These are phyloP conservation scores for Cornus florida DNA, from an alignment of 148 eudicot genomes.

Conservation along the genomic window DNA sequence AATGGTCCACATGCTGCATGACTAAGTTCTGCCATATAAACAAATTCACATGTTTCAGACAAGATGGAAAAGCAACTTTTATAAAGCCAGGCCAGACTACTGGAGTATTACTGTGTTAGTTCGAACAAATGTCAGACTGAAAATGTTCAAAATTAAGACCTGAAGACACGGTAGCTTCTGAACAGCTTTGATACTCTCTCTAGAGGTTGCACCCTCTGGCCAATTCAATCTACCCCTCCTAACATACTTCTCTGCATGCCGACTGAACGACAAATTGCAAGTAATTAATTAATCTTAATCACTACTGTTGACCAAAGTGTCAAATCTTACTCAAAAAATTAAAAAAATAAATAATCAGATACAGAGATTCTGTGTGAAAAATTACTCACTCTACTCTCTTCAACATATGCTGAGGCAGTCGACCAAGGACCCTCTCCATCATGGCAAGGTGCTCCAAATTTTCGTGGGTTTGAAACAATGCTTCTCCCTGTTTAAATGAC, in stretches of 20 bases:
- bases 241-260: slow-evolving; percentile 50
- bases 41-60: no score
- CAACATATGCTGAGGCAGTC: slow-evolving; percentile 56
- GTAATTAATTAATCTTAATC: no score
- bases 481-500: slow-evolving; percentile 35
- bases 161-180: slow-evolving; percentile 48
- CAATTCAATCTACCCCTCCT: slow-evolving; percentile 51
- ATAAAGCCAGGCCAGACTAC: neutral
- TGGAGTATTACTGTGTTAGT: neutral
- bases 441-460: slow-evolving; percentile 67
- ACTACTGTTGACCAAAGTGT: neutral
- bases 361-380: neutral
- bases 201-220: slow-evolving; percentile 49
- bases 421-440: slow-evolving; percentile 69
- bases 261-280: slow-evolving; percentile 21
- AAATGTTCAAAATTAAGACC: slow-evolving; percentile 17
- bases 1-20: slow-evolving; percentile 61
- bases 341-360: neutral
- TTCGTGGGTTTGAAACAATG: slow-evolving; percentile 64
- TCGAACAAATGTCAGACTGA: neutral
- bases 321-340: no score
- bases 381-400: slow-evolving; percentile 48
- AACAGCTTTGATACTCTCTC: slow-evolving; percentile 54
- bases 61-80: no score
- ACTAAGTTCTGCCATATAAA: slow-evolving; percentile 15